phyloP scores from a whole-genome alignment of 345 rosid genomes.

The Syzygium jambos region DNA sequence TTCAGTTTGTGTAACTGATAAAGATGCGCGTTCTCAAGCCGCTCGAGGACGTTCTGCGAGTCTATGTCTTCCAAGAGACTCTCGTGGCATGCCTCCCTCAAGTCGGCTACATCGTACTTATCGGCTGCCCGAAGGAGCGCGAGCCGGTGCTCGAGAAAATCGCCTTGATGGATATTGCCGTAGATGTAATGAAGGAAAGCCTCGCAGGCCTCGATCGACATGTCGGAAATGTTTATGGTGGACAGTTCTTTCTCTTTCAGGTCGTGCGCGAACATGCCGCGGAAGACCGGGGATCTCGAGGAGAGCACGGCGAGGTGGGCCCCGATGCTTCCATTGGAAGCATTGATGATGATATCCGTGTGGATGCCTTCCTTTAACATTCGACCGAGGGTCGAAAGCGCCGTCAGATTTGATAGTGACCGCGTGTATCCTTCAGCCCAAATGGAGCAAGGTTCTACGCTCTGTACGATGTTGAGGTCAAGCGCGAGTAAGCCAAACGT shows the following conservation, averaged over 20 bases:
- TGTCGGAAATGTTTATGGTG: slow-evolving; percentile 61
- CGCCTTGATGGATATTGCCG: slow-evolving; percentile 60
- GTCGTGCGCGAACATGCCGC: slow-evolving; percentile 78
- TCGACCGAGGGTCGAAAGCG: slow-evolving; percentile 57
- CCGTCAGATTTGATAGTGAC: slow-evolving; percentile 41
- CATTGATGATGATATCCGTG: slow-evolving; percentile 65
- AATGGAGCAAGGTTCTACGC: slow-evolving; percentile 64
- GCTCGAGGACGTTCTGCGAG: slow-evolving; percentile 67
- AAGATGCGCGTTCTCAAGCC: slow-evolving; percentile 73
- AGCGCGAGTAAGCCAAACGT: neutral
- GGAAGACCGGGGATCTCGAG: slow-evolving; percentile 84
- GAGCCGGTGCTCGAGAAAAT: slow-evolving; percentile 65
- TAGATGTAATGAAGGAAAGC: slow-evolving; percentile 74
- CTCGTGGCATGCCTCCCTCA: slow-evolving; percentile 80
- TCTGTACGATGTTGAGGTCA: slow-evolving; percentile 25
- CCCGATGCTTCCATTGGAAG: slow-evolving; percentile 72
- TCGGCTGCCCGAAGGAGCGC: slow-evolving; percentile 80
- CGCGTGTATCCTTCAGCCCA: slow-evolving; percentile 57
- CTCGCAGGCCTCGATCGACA: slow-evolving; percentile 74
- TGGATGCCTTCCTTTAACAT: slow-evolving; percentile 86
- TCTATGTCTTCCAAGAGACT: slow-evolving; percentile 86
- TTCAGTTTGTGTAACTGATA: slow-evolving; percentile 65
- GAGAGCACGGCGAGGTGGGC: slow-evolving; percentile 93
- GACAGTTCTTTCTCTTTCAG: slow-evolving; percentile 89
- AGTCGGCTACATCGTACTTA: slow-evolving; percentile 66